These are phyloP conservation scores for Leccinum rimulosum DNA, from an alignment of 768 basidiomycete species.

Conservation along the genomic window DNA sequence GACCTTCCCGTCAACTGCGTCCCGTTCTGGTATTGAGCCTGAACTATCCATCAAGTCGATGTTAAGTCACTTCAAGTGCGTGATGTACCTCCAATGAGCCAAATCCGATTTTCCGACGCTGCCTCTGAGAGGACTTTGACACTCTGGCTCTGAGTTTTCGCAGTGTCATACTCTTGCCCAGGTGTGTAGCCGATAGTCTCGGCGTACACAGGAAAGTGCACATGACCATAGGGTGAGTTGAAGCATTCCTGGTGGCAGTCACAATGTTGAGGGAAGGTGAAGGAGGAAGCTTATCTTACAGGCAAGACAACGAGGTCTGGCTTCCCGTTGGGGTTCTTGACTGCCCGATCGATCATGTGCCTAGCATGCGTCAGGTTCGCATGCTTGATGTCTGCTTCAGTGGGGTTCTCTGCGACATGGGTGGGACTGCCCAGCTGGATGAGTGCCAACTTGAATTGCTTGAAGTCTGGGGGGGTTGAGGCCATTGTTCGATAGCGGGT, in stretches of 20 bases:
- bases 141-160: constrained; percentile 62
- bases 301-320: constrained; percentile 85
- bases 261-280: constrained; percentile 1
- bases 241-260: constrained; percentile 67
- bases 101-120: constrained; percentile 74
- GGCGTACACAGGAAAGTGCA: constrained; percentile 79
- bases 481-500: constrained; percentile 23
- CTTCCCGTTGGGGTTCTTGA: constrained; percentile 41
- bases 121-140: constrained; percentile 77
- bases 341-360: constrained; percentile 76
- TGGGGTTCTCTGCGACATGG: constrained; percentile 27
- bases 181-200: constrained; percentile 69
- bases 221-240: constrained; percentile 81
- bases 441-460: constrained; percentile 81
- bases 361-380: constrained; percentile 82
- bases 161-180: constrained; percentile 57
- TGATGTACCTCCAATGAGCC: constrained; percentile 89
- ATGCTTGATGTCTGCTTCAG: constrained; percentile 48
- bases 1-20: constrained; percentile 56
- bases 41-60: constrained; percentile 1
- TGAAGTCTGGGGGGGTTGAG: constrained; percentile 42
- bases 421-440: constrained; percentile 84
- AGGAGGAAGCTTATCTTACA: constrained; percentile 39
- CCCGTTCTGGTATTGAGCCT: constrained; percentile 94
- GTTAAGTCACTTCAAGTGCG: neutral